Percentiles rank a stretch among this genome's conserved stretches.
These are phyloP conservation scores for Botrytis porri DNA, from an alignment of 2,329 filamentous ascomycete species.

Conservation along the genomic window DNA sequence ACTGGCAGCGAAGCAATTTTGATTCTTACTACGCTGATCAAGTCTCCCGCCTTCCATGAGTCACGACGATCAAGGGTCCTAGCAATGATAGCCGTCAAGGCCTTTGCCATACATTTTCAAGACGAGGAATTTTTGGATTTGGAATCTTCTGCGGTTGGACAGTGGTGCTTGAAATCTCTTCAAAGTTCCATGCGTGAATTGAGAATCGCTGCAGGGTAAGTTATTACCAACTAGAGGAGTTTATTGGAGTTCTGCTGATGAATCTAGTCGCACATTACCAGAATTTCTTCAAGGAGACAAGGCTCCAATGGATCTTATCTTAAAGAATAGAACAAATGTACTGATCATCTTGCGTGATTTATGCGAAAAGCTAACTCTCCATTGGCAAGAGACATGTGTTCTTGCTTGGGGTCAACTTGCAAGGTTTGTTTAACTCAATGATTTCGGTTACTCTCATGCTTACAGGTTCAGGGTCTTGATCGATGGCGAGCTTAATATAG, in stretches of 20 bases:
- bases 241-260: slow-evolving; percentile 22
- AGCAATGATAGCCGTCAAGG: slow-evolving; percentile 69
- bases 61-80: slow-evolving; percentile 63
- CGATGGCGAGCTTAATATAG: slow-evolving; percentile 82
- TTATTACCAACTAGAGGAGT: slow-evolving; percentile 11
- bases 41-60: slow-evolving; percentile 47
- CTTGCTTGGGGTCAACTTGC: slow-evolving; percentile 84
- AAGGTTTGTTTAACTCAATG: slow-evolving; percentile 45
- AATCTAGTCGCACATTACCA: slow-evolving; percentile 57
- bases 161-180: slow-evolving; percentile 78
- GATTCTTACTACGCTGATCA: slow-evolving; percentile 47
- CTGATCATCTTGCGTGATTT: slow-evolving; percentile 70
- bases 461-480: slow-evolving; percentile 56
- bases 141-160: slow-evolving; percentile 63
- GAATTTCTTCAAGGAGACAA: slow-evolving; percentile 56
- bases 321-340: slow-evolving; percentile 65
- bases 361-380: slow-evolving; percentile 63
- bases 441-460: slow-evolving; percentile 13
- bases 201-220: slow-evolving; percentile 71
- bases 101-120: slow-evolving; percentile 65
- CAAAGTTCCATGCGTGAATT: slow-evolving; percentile 83
- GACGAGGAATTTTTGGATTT: slow-evolving; percentile 62
- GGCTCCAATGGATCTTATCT: slow-evolving; percentile 42
- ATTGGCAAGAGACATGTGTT: slow-evolving; percentile 79
- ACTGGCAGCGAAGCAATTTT: slow-evolving; percentile 42